Conservation (phyloP, 2,329 filamentous ascomycete species). For the Alternaria triticimaculans region DNA sequence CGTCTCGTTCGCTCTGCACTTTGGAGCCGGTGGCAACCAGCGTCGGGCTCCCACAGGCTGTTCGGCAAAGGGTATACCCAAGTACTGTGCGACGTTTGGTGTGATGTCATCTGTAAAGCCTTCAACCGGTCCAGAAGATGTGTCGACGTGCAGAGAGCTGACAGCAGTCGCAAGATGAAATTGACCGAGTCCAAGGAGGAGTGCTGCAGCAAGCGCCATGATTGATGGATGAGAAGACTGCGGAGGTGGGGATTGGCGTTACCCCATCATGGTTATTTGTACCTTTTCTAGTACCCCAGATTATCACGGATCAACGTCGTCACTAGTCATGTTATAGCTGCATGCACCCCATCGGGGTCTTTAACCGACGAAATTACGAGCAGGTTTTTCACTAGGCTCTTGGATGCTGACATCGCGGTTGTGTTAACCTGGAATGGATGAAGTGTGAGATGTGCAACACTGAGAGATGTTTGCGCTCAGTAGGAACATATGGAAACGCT, state of each 20-base stretch:
- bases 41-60: constrained; percentile 39
- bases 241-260: not conserved
- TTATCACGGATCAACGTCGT: not conserved
- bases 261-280: not conserved
- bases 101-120: constrained; percentile 44
- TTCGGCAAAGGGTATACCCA: constrained; percentile 49
- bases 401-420: not conserved
- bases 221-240: not conserved
- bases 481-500: not conserved
- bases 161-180: constrained; percentile 19
- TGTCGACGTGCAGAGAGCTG: constrained; percentile 26
- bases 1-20: constrained; percentile 18
- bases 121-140: constrained; percentile 38
- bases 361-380: not conserved
- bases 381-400: not conserved
- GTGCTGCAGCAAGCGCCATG: constrained; percentile 4
- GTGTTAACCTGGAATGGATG: not conserved
- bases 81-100: constrained; percentile 48
- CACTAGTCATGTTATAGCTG: not conserved
- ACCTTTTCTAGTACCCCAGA: not conserved
- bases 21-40: constrained; percentile 42
- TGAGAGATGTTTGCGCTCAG: not conserved
- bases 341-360: not conserved
- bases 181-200: constrained; percentile 5
- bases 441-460: not conserved